Evolutionary conservation across 768 basidiomycete genomes (phyloP).

Genomic region (Tylopilus intermedius): DNA sequence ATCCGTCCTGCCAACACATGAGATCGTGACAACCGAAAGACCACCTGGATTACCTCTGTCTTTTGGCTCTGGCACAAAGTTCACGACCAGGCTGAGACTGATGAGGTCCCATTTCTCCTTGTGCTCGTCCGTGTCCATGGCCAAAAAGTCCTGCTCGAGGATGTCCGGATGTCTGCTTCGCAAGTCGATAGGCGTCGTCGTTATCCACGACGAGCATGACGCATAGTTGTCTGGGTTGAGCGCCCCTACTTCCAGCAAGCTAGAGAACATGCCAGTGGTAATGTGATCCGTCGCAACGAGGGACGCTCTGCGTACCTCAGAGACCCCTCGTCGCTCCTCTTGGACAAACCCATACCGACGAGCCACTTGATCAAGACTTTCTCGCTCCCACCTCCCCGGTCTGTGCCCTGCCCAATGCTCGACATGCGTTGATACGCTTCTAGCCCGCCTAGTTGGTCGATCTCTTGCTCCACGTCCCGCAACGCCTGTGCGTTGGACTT

Average conservation of each 20-base stretch:
- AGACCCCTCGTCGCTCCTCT: constrained; percentile 22
- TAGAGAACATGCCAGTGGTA: constrained; percentile 24
- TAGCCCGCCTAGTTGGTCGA: constrained; percentile 71
- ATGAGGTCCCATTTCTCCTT: constrained; percentile 67
- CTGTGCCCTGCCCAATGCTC: constrained; percentile 68
- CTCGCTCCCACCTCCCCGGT: constrained; percentile 87
- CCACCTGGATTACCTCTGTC: constrained; percentile 57
- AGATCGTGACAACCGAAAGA: neutral
- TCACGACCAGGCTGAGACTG: constrained; percentile 84
- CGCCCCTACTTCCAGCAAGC: constrained; percentile 86
- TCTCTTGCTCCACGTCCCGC: constrained; percentile 52
- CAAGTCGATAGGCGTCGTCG: constrained; percentile 73
- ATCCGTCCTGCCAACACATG: constrained; percentile 52
- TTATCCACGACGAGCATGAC: constrained; percentile 65
- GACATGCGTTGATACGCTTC: constrained; percentile 82
- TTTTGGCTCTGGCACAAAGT: constrained; percentile 73
- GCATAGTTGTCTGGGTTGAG: constrained; percentile 79
- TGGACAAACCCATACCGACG: constrained; percentile 41
- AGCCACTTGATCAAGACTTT: constrained; percentile 76
- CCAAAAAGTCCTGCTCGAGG: constrained; percentile 79
- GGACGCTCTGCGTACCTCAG: constrained; percentile 30
- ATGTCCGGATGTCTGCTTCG: constrained; percentile 80
- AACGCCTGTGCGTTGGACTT: constrained; percentile 32
- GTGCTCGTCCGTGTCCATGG: constrained; percentile 49
- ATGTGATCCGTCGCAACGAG: neutral